Evolutionary conservation across 495 filamentous ascomycete species (phyloP).

Genomic region (Neurospora africana): DNA sequence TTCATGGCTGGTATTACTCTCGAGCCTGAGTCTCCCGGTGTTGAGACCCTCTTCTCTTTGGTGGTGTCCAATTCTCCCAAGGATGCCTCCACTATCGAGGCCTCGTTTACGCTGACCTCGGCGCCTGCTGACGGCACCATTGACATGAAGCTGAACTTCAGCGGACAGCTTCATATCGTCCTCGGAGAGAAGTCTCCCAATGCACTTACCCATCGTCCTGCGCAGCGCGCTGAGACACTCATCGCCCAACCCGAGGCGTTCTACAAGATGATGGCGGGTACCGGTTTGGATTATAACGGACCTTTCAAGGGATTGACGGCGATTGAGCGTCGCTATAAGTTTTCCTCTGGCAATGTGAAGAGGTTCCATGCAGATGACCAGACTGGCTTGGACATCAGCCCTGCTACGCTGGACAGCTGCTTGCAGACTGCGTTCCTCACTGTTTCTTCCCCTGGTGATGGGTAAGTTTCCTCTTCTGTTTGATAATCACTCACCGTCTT

Average conservation of each 20-base stretch:
- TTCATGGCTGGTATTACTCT: constrained; percentile 41
- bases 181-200: constrained; percentile 17
- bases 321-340: constrained; percentile 35
- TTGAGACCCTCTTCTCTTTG: constrained; percentile 38
- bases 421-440: constrained; percentile 37
- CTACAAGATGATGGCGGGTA: constrained; percentile 34
- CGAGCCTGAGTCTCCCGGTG: constrained; percentile 32
- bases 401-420: constrained; percentile 36
- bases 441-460: constrained; percentile 35
- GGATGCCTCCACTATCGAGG: constrained; percentile 18
- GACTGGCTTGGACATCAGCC: constrained; percentile 31
- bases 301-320: constrained; percentile 30
- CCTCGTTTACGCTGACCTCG: constrained; percentile 27
- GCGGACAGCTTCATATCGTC: constrained; percentile 18
- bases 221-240: constrained; percentile 23
- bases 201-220: constrained; percentile 15
- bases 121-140: constrained; percentile 22
- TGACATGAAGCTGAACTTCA: constrained; percentile 30
- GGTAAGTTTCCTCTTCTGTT: not conserved
- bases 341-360: constrained; percentile 28
- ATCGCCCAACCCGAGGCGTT: constrained; percentile 26
- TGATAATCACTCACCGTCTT: not conserved
- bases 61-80: constrained; percentile 4
- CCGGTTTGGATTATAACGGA: constrained; percentile 32
- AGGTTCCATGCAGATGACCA: constrained; percentile 23